These are phyloP conservation scores for Zopfia rhizophila DNA, from an alignment of 2,329 filamentous ascomycete species.

Conservation along the genomic window DNA sequence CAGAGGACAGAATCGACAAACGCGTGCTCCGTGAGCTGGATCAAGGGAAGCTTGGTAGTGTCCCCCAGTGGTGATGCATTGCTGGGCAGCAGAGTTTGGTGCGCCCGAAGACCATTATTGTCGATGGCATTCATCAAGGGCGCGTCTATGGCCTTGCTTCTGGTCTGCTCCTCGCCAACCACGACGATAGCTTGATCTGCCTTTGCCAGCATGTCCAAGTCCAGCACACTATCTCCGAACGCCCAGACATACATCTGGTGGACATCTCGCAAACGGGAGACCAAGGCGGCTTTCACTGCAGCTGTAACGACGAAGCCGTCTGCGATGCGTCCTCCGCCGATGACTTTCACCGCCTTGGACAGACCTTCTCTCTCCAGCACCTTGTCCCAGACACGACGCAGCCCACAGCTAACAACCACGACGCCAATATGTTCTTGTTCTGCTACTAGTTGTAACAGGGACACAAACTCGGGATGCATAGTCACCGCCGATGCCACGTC, in stretches of 20 bases:
- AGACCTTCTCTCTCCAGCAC: conserved; percentile 60
- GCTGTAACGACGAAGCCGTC: conserved; percentile 64
- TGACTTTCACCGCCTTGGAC: conserved; percentile 57
- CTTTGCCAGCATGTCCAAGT: conserved; percentile 65
- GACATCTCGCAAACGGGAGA: conserved; percentile 51
- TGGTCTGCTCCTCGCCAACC: conserved; percentile 57
- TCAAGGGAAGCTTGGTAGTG: conserved; percentile 53
- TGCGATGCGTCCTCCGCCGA: conserved; percentile 62
- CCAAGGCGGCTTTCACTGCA: conserved; percentile 61
- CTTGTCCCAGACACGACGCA: conserved; percentile 65
- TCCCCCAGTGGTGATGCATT: conserved; percentile 56
- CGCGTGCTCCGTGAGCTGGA: conserved; percentile 44
- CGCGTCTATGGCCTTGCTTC: conserved; percentile 65
- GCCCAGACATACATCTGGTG: conserved; percentile 60
- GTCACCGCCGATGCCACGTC: conserved; percentile 54
- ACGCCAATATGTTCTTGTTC: conserved; percentile 53
- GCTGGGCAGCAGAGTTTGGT: conserved; percentile 61
- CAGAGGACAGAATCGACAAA: conserved; percentile 39
- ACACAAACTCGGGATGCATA: conserved; percentile 61
- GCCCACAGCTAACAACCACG: conserved; percentile 66
- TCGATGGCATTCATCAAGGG: conserved; percentile 57
- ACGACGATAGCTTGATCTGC: conserved; percentile 68
- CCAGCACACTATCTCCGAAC: conserved; percentile 70
- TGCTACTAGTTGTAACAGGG: conserved; percentile 52
- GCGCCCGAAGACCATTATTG: conserved; percentile 50